Percentiles rank a stretch among this genome's conserved stretches.
phyloP scores from a whole-genome alignment of 2,329 filamentous ascomycete genomes.

The Trichoderma lentiforme region DNA sequence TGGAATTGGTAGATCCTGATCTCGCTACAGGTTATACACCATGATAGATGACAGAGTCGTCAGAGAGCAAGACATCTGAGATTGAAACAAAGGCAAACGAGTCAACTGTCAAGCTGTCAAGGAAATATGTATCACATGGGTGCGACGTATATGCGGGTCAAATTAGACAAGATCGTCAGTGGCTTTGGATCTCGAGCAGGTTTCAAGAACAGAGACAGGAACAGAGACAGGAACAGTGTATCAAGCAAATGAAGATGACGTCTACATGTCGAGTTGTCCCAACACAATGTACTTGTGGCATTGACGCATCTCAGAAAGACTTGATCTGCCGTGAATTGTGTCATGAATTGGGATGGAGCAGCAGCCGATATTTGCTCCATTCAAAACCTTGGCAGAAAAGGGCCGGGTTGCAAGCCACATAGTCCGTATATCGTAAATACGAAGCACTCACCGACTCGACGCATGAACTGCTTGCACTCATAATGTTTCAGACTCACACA shows the following conservation, averaged over 20 bases:
- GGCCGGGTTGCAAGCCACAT: not conserved
- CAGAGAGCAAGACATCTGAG: not conserved
- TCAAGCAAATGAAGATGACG: not conserved
- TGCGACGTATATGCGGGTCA: not conserved
- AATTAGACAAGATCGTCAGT: not conserved
- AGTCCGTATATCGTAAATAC: not conserved
- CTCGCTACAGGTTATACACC: not conserved
- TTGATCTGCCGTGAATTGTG: not conserved
- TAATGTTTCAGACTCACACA: not conserved
- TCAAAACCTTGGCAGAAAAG: not conserved
- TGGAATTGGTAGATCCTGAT: constrained; percentile 1
- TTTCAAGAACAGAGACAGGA: not conserved
- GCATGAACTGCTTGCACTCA: not conserved
- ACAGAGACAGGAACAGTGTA: not conserved
- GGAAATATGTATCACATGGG: not conserved
- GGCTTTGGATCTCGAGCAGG: not conserved
- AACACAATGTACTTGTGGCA: not conserved
- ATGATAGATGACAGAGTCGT: not conserved
- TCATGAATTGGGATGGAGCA: not conserved
- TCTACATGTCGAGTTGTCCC: not conserved
- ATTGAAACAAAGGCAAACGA: not conserved
- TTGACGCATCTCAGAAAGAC: not conserved
- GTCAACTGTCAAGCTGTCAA: not conserved
- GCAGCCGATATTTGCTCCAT: not conserved
- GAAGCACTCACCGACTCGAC: not conserved